Evolutionary conservation across 2,329 filamentous ascomycete species (phyloP).

Genomic region (Phaeosphaeriaceae sp.): DNA sequence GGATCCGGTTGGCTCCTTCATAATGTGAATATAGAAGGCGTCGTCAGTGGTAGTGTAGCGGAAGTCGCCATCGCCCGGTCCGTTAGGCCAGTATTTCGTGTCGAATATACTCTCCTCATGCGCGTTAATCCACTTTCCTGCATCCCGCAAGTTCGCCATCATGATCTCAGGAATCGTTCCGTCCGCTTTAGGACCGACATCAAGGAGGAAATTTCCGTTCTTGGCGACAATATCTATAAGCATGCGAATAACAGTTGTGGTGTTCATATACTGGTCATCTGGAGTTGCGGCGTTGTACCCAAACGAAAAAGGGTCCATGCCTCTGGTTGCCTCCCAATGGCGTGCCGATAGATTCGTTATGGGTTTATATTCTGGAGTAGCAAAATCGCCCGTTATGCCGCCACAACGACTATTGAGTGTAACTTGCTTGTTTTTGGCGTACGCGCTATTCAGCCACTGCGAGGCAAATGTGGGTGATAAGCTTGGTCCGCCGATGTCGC

Average conservation of each 20-base stretch:
- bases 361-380: conserved; percentile 64
- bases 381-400: conserved; percentile 62
- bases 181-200: conserved; percentile 62
- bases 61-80: too few species aligned
- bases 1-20: too few species aligned
- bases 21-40: too few species aligned
- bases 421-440: conserved; percentile 55
- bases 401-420: conserved; percentile 65
- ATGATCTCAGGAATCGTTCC: conserved; percentile 55
- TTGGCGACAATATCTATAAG: conserved; percentile 61
- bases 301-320: conserved; percentile 66
- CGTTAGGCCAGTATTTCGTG: conserved; percentile 1
- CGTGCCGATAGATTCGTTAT: conserved; percentile 57
- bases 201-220: conserved; percentile 63
- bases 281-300: conserved; percentile 65
- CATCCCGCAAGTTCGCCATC: conserved; percentile 55
- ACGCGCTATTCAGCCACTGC: conserved; percentile 51
- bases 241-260: conserved; percentile 53
- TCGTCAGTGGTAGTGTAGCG: too few species aligned
- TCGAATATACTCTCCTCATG: conserved; percentile 2
- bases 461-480: conserved; percentile 51
- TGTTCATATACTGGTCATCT: conserved; percentile 58
- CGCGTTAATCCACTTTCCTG: conserved; percentile 58
- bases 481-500: conserved; percentile 54
- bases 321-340: conserved; percentile 66